phyloP scores from a whole-genome alignment of 495 filamentous ascomycete species.

The Venustampulla echinocandica region DNA sequence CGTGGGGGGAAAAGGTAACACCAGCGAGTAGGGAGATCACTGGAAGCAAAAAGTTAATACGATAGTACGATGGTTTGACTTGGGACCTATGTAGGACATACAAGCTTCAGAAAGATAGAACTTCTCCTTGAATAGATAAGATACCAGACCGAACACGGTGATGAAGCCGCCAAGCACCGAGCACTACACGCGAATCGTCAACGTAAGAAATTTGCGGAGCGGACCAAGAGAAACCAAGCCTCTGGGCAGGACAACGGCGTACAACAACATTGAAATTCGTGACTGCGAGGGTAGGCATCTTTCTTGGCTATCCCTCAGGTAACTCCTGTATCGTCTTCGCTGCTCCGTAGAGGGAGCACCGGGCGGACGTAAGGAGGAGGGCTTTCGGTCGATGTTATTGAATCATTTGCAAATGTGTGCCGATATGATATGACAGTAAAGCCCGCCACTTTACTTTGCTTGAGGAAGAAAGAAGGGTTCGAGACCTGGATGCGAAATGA shows the following conservation, averaged over 20 bases:
- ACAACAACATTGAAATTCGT: constrained; percentile 75
- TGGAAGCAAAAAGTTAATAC: constrained; percentile 27
- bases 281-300: constrained; percentile 69
- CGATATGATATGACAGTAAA: not conserved
- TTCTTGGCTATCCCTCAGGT: constrained; percentile 19
- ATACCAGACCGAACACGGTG: constrained; percentile 78
- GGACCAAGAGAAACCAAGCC: not conserved
- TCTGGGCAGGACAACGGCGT: not conserved
- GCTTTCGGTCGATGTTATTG: constrained; percentile 36
- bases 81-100: constrained; percentile 31
- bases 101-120: constrained; percentile 88
- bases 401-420: constrained; percentile 28
- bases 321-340: constrained; percentile 32
- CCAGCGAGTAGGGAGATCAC: constrained; percentile 81
- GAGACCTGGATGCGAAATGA: too few relatives aligned
- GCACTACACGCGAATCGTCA: constrained; percentile 29
- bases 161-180: constrained; percentile 81
- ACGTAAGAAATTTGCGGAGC: constrained; percentile 14
- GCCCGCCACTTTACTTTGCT: constrained; percentile 16
- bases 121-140: constrained; percentile 80
- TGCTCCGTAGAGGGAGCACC: constrained; percentile 22
- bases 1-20: constrained; percentile 68
- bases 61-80: not conserved
- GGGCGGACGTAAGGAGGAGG: constrained; percentile 17
- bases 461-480: not conserved